A percentile compares a stretch with the other conserved stretches of the same genome.
Evolutionary conservation across 805 yeast species (phyloP).

Genomic region (Naumovozyma baii): DNA sequence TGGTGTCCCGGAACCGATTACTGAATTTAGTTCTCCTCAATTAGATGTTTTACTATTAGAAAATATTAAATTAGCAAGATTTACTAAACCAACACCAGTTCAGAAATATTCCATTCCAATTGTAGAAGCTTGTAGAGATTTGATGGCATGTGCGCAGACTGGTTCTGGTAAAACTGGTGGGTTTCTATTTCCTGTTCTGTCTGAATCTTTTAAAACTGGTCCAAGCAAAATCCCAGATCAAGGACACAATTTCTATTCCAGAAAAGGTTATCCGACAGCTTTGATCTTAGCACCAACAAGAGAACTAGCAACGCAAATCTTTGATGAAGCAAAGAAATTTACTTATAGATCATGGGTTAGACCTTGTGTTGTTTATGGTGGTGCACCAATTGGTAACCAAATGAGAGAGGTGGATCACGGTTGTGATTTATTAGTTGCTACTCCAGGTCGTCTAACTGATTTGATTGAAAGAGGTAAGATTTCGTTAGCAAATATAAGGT

Average conservation of each 20-base stretch:
- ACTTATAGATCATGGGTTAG: constrained; percentile 97
- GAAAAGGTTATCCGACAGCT: constrained; percentile 86
- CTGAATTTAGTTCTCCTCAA: constrained; percentile 80
- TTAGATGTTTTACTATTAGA: constrained; percentile 75
- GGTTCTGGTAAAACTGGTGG: constrained; percentile 99
- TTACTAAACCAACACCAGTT: constrained; percentile 90
- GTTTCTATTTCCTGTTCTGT: constrained; percentile 90
- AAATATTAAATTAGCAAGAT: constrained; percentile 78
- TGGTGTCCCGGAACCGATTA: constrained; percentile 84
- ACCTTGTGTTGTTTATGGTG: constrained; percentile 94
- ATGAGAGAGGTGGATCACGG: constrained; percentile 81
- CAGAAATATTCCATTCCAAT: constrained; percentile 89
- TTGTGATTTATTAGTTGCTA: constrained; percentile 90
- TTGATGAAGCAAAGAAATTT: constrained; percentile 88
- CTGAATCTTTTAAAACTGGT: constrained; percentile 78
- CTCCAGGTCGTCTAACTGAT: constrained; percentile 97
- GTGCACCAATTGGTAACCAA: constrained; percentile 85
- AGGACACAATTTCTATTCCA: constrained; percentile 35
- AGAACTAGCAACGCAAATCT: constrained; percentile 94
- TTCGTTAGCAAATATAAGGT: constrained; percentile 78
- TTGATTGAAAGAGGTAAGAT: constrained; percentile 88
- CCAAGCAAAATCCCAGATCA: constrained; percentile 51
- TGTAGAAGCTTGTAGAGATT: constrained; percentile 76
- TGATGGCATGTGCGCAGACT: constrained; percentile 95
- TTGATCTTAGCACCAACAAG: constrained; percentile 95